Base-by-base conservation (phyloP, 2,329 filamentous ascomycete genomes). In the Magnaporthales sp. region DNA sequence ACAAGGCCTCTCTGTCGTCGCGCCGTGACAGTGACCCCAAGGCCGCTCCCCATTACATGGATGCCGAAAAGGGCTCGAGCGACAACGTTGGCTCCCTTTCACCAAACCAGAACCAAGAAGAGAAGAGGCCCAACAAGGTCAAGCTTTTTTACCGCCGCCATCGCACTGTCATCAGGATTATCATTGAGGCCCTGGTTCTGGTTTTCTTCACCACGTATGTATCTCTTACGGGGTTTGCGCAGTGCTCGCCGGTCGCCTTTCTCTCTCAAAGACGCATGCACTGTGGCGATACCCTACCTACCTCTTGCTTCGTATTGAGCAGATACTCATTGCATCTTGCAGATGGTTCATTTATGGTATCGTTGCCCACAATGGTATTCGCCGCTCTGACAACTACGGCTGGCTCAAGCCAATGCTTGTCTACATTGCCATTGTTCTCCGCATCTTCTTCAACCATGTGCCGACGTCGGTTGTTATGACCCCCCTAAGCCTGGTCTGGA, bases 351-450 rank as follows among this genome's bases (percentile, higher is more conserved):
- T 77, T 24, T 77, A 72, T 66, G 77, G 77, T 29, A 72, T 78
- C 32, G 66, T 72, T 38, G 63, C 32, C 38, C 38, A 64, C 63
- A 38, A 51, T 51, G 63, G 63, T 26, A 61, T 91, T 66, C 91
- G 93, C 75, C 86, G 86, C 67, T 71, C 89, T 68, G 88, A 92
- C 73, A 82, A 81, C 71, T 83, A 84, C 77, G 92, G 91, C 73
- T 96, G 92, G 92, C 78, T 95, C 68, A 86, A 93, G 66, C 92
- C 92, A 0, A 94, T 95, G 78, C 82, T 96, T 64, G 74, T 96
- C 62, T 96, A 89, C 81, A 85, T 96, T 62, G 83, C 81, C 70
- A 88, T 96, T 72, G 86, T 85, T n/a, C 80, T 95, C 65, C 89
- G 92, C 54, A 75, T 96, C 64, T 70, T 96, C 74, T 90, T 89